Evolutionary conservation across 345 rosid species (phyloP).

Genomic region (Linum trigynum): DNA sequence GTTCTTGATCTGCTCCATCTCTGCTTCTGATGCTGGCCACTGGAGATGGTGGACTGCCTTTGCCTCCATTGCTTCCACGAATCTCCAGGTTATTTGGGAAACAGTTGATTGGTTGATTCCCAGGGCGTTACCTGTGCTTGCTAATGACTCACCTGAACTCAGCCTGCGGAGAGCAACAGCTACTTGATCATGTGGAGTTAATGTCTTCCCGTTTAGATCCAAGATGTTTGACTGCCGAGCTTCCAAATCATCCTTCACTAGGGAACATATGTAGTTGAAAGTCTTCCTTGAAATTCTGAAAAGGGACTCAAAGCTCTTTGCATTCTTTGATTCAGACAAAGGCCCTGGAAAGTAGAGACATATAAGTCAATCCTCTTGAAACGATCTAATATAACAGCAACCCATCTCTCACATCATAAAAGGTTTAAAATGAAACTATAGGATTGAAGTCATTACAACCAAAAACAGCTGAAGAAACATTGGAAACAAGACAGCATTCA

Average conservation of each 20-base stretch:
- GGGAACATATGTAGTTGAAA: slow-evolving; percentile 59
- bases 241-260: slow-evolving; percentile 51
- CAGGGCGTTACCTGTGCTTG: slow-evolving; percentile 49
- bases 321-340: slow-evolving; percentile 29
- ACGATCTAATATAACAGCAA: background rate
- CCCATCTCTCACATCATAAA: background rate
- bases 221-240: slow-evolving; percentile 44
- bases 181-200: slow-evolving; percentile 50
- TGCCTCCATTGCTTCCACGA: slow-evolving; percentile 73
- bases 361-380: background rate
- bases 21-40: slow-evolving; percentile 50
- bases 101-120: slow-evolving; percentile 66
- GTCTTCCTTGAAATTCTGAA: slow-evolving; percentile 63
- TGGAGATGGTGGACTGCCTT: slow-evolving; percentile 49
- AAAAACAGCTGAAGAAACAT: too few species aligned
- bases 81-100: slow-evolving; percentile 72
- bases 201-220: slow-evolving; percentile 35
- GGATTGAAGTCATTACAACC: too few species aligned
- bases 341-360: slow-evolving; percentile 28
- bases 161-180: slow-evolving; percentile 71
- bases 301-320: slow-evolving; percentile 50
- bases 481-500: too few species aligned
- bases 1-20: slow-evolving; percentile 40
- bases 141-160: slow-evolving; percentile 67
- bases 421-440: too few species aligned